Conservation (phyloP, 2,329 filamentous ascomycete genomes). For the Aspergillus versicolor region DNA sequence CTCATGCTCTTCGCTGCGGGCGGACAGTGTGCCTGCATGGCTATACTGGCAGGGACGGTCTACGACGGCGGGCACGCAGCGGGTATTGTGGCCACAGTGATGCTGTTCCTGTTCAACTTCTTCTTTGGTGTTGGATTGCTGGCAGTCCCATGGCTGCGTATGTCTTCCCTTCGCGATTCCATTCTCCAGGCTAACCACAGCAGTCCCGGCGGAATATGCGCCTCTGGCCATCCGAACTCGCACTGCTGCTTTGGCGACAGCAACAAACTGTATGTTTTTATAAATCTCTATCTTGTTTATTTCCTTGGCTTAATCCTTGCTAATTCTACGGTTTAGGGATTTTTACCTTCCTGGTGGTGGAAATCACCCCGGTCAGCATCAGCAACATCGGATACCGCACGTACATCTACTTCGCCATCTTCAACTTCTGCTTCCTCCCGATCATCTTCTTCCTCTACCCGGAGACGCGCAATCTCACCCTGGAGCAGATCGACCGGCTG, state of each 20-base stretch:
- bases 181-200: slow-evolving; percentile 23
- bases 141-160: slow-evolving; percentile 45
- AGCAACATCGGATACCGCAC: slow-evolving; percentile 39
- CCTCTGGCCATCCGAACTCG: slow-evolving; percentile 50
- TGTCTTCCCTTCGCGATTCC: slow-evolving; percentile 1
- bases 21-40: slow-evolving; percentile 53
- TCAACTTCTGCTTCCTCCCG: slow-evolving; percentile 52
- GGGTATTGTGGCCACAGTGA: slow-evolving; percentile 46
- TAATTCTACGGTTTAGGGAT: slow-evolving; percentile 33
- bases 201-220: slow-evolving; percentile 47
- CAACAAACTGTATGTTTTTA: slow-evolving; percentile 43
- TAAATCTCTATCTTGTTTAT: too few species aligned
- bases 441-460: slow-evolving; percentile 46
- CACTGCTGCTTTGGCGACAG: slow-evolving; percentile 50
- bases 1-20: slow-evolving; percentile 59
- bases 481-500: slow-evolving; percentile 34
- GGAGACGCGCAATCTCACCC: slow-evolving; percentile 31
- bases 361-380: slow-evolving; percentile 48
- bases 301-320: too few species aligned
- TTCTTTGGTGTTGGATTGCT: slow-evolving; percentile 52
- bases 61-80: slow-evolving; percentile 37
- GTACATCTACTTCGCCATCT: slow-evolving; percentile 47
- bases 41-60: slow-evolving; percentile 47
- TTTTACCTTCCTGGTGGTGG: slow-evolving; percentile 47
- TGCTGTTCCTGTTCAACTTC: slow-evolving; percentile 57